These are phyloP conservation scores for Fereydounia khargensis DNA, from an alignment of 1,284 basidiomycete species.

Conservation along the genomic window DNA sequence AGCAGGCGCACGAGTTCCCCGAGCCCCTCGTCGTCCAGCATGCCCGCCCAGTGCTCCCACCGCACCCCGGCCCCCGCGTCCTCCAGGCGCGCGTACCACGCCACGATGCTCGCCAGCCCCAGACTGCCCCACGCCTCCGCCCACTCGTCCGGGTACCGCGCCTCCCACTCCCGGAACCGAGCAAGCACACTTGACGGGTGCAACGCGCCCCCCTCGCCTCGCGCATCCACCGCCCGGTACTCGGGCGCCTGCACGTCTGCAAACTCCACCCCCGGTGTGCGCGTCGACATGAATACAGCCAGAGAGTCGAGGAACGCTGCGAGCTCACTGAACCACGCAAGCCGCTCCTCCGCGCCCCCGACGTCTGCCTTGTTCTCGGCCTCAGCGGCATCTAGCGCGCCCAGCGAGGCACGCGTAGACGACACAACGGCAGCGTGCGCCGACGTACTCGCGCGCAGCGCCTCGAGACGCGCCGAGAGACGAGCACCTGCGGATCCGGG, in stretches of 20 bases:
- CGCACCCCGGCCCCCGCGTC: too few relatives aligned
- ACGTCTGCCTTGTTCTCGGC: constrained; percentile 33
- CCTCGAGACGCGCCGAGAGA: constrained; percentile 15
- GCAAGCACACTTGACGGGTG: constrained; percentile 37
- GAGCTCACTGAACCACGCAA: constrained; percentile 49
- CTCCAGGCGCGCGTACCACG: constrained; percentile 46
- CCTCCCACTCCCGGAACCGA: constrained; percentile 42
- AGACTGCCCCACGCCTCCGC: constrained; percentile 48
- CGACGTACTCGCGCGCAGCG: constrained; percentile 19
- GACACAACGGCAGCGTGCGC: constrained; percentile 15
- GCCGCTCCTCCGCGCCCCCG: constrained; percentile 29
- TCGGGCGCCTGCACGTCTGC: constrained; percentile 44
- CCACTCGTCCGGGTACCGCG: constrained; percentile 40
- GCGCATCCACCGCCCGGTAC: constrained; percentile 34
- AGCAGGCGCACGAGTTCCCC: constrained; percentile 20
- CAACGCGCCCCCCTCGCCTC: constrained; percentile 1
- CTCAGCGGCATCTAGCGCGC: constrained; percentile 28
- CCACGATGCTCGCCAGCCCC: constrained; percentile 46
- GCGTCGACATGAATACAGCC: constrained; percentile 42
- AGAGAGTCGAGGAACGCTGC: constrained; percentile 38
- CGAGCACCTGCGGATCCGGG: constrained; percentile 31
- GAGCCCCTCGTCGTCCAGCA: too few relatives aligned
- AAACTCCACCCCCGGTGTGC: constrained; percentile 19
- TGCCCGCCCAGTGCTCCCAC: neutral
- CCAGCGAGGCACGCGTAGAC: constrained; percentile 16